Evolutionary conservation across 129 eudicot genomes (phyloP), one percentile per base, ranked within the genome.

Genomic region (Tanacetum coccineum): DNA sequence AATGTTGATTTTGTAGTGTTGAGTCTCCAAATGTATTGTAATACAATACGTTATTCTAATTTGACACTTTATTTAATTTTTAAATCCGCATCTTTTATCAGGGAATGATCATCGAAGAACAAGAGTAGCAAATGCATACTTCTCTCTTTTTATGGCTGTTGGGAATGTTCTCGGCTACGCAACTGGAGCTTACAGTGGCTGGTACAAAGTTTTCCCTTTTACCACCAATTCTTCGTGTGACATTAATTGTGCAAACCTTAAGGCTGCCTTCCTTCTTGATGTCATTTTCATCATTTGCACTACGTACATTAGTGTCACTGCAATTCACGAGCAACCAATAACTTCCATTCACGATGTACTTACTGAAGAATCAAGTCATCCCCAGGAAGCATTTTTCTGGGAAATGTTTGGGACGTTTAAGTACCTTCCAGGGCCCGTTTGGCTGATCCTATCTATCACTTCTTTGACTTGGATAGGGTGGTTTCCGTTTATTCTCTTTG

Each of bases 41-140:
- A 47, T 6, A 65, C 21, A 65, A 3, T 46, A 17, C 14, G 20
- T 64, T 64, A 59, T 59, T 59, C 64, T 13, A 21, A 46, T 14
- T 4, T 36, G 26, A 61, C 10, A 61, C 28, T 30, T 30, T 30
- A 30, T 30, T 30, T 30, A 30, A 30, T 4, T 30, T 30, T 30
- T 30, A 30, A 30, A 68, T 68, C 19, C 26, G 9, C 32, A 65
- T 76, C 47, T 70, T 68, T 71, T 80, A 21, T 64, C 40, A 94
- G 99, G 85, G 39, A 89, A 94, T 67, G 99, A 94, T 73, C 87
- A 84, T 63, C 79, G 99, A 59, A 94, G 97, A 76, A 89, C 87
- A 36, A 88, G 99, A 72, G 99, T 94, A 22, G 99, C 99, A 74
- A 94, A 94, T 77, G 96, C 99, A 11, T 94, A 94, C 74, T 94